A percentile compares a stretch with the other conserved stretches of the same genome.
phyloP scores from a whole-genome alignment of 208 protist genomes.

The Leishmania tropica region DNA sequence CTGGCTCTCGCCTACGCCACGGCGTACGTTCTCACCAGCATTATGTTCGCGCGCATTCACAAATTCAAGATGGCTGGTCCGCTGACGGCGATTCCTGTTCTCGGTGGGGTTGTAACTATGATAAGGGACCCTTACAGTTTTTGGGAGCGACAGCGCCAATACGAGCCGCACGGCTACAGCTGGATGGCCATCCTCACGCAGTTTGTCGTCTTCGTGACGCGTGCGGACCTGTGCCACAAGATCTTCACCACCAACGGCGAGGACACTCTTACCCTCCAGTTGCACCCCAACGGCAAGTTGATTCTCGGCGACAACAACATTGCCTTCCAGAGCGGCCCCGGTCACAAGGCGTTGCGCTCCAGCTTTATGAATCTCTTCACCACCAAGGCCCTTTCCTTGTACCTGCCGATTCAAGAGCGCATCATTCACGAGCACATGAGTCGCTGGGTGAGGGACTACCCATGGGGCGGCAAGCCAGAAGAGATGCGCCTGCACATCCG shows the following conservation, averaged over 20 bases:
- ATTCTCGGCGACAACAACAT: constrained; percentile 91
- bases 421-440: constrained; percentile 71
- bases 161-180: constrained; percentile 77
- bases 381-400: constrained; percentile 83
- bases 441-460: constrained; percentile 68
- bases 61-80: constrained; percentile 77
- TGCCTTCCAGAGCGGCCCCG: constrained; percentile 83
- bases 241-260: constrained; percentile 84
- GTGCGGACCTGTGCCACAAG: constrained; percentile 80
- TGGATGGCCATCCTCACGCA: constrained; percentile 76
- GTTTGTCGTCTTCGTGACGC: constrained; percentile 81
- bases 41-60: constrained; percentile 73
- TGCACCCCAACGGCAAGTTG: constrained; percentile 83
- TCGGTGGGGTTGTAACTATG: constrained; percentile 79
- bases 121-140: constrained; percentile 80
- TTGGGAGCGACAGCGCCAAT: constrained; percentile 83
- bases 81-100: constrained; percentile 53
- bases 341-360: constrained; percentile 80
- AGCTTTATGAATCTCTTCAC: constrained; percentile 90
- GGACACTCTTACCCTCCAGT: constrained; percentile 73
- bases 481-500: constrained; percentile 88
- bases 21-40: constrained; percentile 58
- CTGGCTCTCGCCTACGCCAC: constrained; percentile 51
- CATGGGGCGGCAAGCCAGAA: constrained; percentile 52
- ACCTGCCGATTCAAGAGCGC: constrained; percentile 80